Base-by-base conservation (phyloP, 345 rosid species). In the Gossypium mustelinum region DNA sequence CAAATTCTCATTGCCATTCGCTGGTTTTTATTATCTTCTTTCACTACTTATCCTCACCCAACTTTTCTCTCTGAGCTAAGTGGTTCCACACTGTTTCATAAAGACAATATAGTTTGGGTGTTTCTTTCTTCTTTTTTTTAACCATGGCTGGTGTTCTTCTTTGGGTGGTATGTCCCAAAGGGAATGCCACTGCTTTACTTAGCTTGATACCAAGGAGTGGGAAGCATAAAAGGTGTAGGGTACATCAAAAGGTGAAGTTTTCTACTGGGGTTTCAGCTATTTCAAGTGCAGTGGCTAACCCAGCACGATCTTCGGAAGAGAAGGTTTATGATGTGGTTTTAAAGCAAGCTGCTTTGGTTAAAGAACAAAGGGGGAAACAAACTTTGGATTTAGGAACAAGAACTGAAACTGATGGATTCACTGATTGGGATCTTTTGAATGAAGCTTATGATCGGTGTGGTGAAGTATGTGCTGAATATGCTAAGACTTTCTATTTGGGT, bases 401-500 rank as follows among this genome's bases (percentile, higher is more conserved):
- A 20, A 80, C 8, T 73, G 83, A 71, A 18, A 47, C 60, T 16
- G 86, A 73, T 43, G 82, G 76, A 2, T n/a, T 74, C 20, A 59
- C 74, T 44, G 69, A 75, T 67, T 72, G 78, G 76, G 81, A 79
- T 77, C 79, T 87, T 16, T 61, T 87, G 80, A 83, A 80, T 50
- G 85, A 77, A 70, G 85, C 90, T 48, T 87, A 85, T 65, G 82
- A 80, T 18, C 70, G 90, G 76, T 87, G 90, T 68, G 86, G 90
- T 65, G 90, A 87, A 73, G 86, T 87, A 64, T 87, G 90, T 68
- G 86, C 84, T 10, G 90, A 87, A 77, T 83, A 87, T 71, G 90
- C 90, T 76, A 87, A 87, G 78, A 87, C 90, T n/a, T 87, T 87
- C 63, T 85, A 87, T 81, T 76, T 87, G 82, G 89, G 89, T 86